Evolutionary conservation across 1,284 basidiomycete species (phyloP).

Genomic region (Singerocomus inundabilis): DNA sequence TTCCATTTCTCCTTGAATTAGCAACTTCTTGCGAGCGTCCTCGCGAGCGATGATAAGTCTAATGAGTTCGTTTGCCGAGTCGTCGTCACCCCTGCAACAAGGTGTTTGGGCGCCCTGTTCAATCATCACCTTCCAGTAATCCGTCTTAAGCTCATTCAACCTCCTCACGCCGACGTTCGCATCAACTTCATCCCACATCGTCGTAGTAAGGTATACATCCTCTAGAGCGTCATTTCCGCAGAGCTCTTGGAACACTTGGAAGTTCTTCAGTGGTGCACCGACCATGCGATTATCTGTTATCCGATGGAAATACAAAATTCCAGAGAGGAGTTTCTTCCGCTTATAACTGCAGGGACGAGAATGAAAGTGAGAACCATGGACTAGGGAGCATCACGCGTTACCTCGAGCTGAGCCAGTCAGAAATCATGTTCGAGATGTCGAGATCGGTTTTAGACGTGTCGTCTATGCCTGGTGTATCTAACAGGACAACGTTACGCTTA

Average conservation of each 20-base stretch:
- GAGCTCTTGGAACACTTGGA: conserved; percentile 17
- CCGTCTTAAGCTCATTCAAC: conserved; percentile 3
- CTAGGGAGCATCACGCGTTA: background rate
- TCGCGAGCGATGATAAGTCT: conserved; percentile 1
- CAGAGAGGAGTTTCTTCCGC: conserved; percentile 35
- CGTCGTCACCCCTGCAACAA: conserved; percentile 3
- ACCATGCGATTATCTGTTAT: conserved; percentile 47
- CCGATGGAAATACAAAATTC: conserved; percentile 49
- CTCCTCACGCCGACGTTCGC: background rate
- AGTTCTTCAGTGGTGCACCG: conserved; percentile 41
- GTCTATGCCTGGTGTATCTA: conserved; percentile 26
- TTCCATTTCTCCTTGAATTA: conserved; percentile 16
- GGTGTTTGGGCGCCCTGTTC: background rate
- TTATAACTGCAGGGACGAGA: conserved; percentile 32
- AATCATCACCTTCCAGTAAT: conserved; percentile 16
- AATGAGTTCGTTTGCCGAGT: conserved; percentile 11
- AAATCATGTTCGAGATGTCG: conserved; percentile 25
- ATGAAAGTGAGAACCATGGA: background rate
- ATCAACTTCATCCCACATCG: conserved; percentile 23
- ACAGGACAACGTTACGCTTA: conserved; percentile 9
- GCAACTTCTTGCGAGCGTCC: background rate
- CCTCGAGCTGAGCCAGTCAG: conserved; percentile 24
- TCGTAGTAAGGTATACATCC: conserved; percentile 13
- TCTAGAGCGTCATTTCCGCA: background rate
- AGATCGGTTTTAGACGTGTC: conserved; percentile 19